Evolutionary conservation across 75 land plant species (phyloP).

Genomic region (Chamaecyparis obtusa): DNA sequence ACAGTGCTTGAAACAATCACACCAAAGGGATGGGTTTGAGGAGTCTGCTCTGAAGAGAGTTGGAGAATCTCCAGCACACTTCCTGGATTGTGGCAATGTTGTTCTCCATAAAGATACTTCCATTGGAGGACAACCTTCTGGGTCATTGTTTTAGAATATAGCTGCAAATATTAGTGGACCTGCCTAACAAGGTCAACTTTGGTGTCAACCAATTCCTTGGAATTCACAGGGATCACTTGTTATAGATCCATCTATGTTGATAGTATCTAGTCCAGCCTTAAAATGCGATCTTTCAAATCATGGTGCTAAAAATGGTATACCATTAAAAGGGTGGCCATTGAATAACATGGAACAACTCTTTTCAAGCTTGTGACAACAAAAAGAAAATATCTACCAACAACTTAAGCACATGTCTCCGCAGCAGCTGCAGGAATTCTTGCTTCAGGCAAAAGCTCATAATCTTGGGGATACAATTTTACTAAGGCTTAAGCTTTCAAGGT

Average conservation of each 20-base stretch:
- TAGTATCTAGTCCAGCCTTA: slow-evolving; percentile 21
- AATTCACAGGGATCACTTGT: slow-evolving; percentile 34
- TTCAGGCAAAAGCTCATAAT: slow-evolving; percentile 72
- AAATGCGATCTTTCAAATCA: slow-evolving; percentile 27
- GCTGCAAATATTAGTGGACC: slow-evolving; percentile 26
- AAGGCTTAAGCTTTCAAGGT: slow-evolving; percentile 58
- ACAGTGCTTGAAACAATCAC: slow-evolving; percentile 54
- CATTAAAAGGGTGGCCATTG: no score
- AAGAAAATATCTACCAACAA: slow-evolving; percentile 60
- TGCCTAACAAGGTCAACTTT: slow-evolving; percentile 32
- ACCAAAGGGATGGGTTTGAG: slow-evolving; percentile 29
- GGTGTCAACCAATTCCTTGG: slow-evolving; percentile 35
- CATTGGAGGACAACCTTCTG: neutral
- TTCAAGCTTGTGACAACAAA: slow-evolving; percentile 52
- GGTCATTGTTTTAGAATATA: slow-evolving; percentile 20
- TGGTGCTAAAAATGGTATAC: no score
- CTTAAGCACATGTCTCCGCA: slow-evolving; percentile 57
- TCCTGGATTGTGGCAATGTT: neutral
- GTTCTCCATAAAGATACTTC: neutral
- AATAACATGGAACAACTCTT: slow-evolving; percentile 83
- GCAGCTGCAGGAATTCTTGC: slow-evolving; percentile 73
- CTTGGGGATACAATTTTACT: slow-evolving; percentile 71
- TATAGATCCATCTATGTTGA: slow-evolving; percentile 42
- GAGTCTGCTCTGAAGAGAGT: slow-evolving; percentile 34
- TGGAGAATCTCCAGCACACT: slow-evolving; percentile 4